Percentiles rank a stretch among this genome's conserved stretches.
Evolutionary conservation across 257 asterid species (phyloP).

Genomic region (Solanum corneliomulleri): DNA sequence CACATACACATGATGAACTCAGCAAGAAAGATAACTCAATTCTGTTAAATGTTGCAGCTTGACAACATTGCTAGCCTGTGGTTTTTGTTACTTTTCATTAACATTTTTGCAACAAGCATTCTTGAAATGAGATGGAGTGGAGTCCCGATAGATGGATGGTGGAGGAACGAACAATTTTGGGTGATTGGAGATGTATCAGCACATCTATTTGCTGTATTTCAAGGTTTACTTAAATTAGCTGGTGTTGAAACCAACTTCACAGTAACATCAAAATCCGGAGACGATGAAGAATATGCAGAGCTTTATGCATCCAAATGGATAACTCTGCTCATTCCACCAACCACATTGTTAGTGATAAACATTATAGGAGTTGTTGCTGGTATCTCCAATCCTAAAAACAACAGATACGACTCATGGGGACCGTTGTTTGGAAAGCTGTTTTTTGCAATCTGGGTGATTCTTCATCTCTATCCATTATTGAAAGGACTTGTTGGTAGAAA

Average conservation of each 20-base stretch:
- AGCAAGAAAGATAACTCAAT: background rate
- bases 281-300: conserved; percentile 8
- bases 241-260: conserved; percentile 23
- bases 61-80: conserved; percentile 12
- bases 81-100: conserved; percentile 20
- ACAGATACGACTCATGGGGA: conserved; percentile 19
- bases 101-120: conserved; percentile 17
- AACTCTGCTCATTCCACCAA: conserved; percentile 20
- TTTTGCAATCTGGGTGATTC: conserved; percentile 24
- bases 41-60: conserved; percentile 3
- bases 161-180: conserved; percentile 34
- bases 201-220: conserved; percentile 24
- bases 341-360: conserved; percentile 16
- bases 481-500: conserved; percentile 23
- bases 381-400: conserved; percentile 10
- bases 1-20: background rate
- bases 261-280: conserved; percentile 16
- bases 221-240: conserved; percentile 17
- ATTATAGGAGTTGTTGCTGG: conserved; percentile 22
- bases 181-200: conserved; percentile 31
- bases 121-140: conserved; percentile 32
- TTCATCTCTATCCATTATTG: conserved; percentile 30
- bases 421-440: conserved; percentile 18
- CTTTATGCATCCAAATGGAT: conserved; percentile 19
- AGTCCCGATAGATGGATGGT: conserved; percentile 24